Base-by-base conservation (phyloP, 1,284 basidiomycete species). In the Sporisorium scitamineum region DNA sequence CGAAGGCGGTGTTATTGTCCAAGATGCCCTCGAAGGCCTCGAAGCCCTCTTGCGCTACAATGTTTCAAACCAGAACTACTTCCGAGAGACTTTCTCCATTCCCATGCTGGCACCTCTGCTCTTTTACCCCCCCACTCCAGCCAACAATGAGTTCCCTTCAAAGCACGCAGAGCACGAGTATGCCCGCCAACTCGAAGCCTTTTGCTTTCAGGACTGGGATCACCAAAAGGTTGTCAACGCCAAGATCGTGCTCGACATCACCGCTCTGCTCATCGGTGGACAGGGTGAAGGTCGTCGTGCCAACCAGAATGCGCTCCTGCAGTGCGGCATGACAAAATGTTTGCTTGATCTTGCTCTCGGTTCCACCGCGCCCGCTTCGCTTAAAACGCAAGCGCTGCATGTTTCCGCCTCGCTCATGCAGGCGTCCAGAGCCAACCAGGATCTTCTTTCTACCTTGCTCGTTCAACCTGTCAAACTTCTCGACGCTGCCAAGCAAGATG, bases 51-150 rank as follows among this genome's bases (percentile, higher is more conserved):
- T 99, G 69, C 89, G 93, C 27, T 96, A 94, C 88, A 98, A 99
- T 85, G 91, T 92, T 27, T 96, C 95, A 4, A 99, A 98, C 86
- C 95, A 97, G 88, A 97, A 95, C 85, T 98, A 97, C 88, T 97
- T 99, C 87, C 92, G 94, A 63, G 95, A 97, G 87, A 94, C 94
- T 1, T 89, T 92, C 9, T 89, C 95, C 48, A 94, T 95, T 55
- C 90, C 93, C 0, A 87, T 91, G 13, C 88, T 97, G 10, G 93
- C 92, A 14, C 90, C 93, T 1, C 89, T 97, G 22, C 89, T 99
- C 27, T 91, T 93, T 76, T 96, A 94, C 85, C 95, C 95, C 1
- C 88, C 91, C 2, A 71, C 81, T 0, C 66, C 78, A 1, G 50
- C 78, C 11, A 61, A 64, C 50, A 59, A 64, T 55, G 64, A 68